phyloP scores from a whole-genome alignment of 2,329 filamentous ascomycete genomes.

The Arthroderma sp. region DNA sequence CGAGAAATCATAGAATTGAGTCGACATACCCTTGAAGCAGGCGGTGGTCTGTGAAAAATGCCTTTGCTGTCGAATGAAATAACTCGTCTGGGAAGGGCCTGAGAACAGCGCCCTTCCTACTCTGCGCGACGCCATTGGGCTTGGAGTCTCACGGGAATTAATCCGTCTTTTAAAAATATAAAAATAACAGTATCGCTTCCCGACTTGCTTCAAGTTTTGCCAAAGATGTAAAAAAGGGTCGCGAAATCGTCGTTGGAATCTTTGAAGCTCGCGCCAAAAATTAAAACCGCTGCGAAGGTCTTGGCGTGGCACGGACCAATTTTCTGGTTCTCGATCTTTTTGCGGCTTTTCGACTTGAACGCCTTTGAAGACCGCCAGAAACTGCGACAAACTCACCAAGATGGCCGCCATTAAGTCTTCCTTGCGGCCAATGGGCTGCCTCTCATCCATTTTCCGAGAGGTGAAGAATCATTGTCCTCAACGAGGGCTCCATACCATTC shows the following conservation, averaged over 20 bases:
- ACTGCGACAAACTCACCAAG: not conserved
- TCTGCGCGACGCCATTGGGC: conserved; percentile 26
- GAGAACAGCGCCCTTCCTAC: conserved; percentile 27
- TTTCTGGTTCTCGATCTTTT: not conserved
- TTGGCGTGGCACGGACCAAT: conserved; percentile 5
- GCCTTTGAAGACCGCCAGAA: not conserved
- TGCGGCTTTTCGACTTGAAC: not conserved
- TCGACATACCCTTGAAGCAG: conserved; percentile 21
- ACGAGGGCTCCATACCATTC: conserved; percentile 38
- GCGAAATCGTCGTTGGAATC: too few relatives aligned
- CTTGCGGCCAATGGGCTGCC: conserved; percentile 55
- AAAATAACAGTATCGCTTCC: too few relatives aligned
- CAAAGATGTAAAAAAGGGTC: too few relatives aligned
- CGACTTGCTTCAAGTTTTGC: too few relatives aligned
- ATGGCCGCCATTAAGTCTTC: conserved; percentile 48
- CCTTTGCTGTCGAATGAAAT: conserved; percentile 8
- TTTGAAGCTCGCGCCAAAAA: not conserved
- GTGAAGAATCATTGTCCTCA: conserved; percentile 34
- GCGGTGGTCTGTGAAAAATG: conserved; percentile 21
- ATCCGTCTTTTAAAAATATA: not conserved
- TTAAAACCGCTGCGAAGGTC: conserved; percentile 2
- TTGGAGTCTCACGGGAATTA: not conserved
- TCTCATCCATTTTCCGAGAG: conserved; percentile 52
- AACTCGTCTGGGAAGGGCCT: conserved; percentile 22
- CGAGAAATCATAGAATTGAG: not conserved